Base-by-base conservation (phyloP, 2,329 filamentous ascomycete species). In the Ceratocystis ficicola region DNA sequence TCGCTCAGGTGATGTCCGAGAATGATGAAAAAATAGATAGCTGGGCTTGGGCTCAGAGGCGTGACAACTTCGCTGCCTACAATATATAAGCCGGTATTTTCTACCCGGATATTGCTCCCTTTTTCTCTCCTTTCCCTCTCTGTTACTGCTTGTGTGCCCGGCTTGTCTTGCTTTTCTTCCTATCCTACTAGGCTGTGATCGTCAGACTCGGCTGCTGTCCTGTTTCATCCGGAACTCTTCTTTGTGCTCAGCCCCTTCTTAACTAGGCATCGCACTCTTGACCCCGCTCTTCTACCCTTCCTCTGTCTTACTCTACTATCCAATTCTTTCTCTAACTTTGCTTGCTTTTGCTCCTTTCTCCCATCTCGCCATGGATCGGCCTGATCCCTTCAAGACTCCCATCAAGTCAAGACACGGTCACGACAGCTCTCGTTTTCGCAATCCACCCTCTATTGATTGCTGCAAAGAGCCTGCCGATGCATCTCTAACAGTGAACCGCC, bases 351-450 rank as follows among this genome's bases (percentile, higher is more conserved):
- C 22, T 50, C 7, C n/a, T n/a, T 22, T 8, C 46, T 22, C 5
- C 6, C 22, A 2, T 2, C 55, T 32, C 30, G 15, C 15, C 25
- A 59, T 59, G 55, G 55, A 59, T 36, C 55, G 17, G 7, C 30
- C 28, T 59, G 30, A 59, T 36, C 25, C 55, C 55, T 59, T 59
- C 15, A 32, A 59, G 55, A 59, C 55, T 30, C 55, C 55, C 17
- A 32, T 32, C 55, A 59, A 36, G 55, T 30, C 55, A 17, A 32
- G 15, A 17, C 15, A 59, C 12, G 30, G 55, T 15, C 15, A 30
- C 36, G 55, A 30, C 30, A 28, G 8, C 25, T 59, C 25, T 36
- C 55, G 17, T 3, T 15, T 5, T 59, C 25, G 28, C 28, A 17
- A 59, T 20, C 25, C 25, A n/a, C 28, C 4, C 30, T n/a, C 55